Evolutionary conservation across 139 green algal species (phyloP).

Genomic region (Microglena sp.): DNA sequence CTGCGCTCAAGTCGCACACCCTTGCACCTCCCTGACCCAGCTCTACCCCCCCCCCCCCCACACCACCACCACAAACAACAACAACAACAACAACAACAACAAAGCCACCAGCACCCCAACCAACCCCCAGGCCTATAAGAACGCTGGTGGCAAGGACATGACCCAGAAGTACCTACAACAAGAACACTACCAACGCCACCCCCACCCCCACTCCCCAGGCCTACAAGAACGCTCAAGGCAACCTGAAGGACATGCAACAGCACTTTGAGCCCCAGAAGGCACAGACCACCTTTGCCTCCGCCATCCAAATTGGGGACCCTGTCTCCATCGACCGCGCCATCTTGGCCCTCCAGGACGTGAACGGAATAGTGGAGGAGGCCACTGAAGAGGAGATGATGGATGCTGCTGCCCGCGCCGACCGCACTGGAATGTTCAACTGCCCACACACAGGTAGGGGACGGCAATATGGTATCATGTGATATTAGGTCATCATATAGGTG

Average conservation of each 20-base stretch:
- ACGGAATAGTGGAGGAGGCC: constrained; percentile 97
- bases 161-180: constrained; percentile 26
- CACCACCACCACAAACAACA: too few species aligned
- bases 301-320: constrained; percentile 97
- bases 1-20: too few species aligned
- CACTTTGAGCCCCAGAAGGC: constrained; percentile 87
- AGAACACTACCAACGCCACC: constrained; percentile 82
- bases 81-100: too few species aligned
- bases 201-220: constrained; percentile 84
- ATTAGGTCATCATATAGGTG: too few species aligned
- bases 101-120: too few species aligned
- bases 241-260: constrained; percentile 27
- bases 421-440: constrained; percentile 94
- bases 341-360: constrained; percentile 73
- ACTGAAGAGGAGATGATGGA: constrained; percentile 99
- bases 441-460: too few species aligned
- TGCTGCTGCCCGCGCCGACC: constrained; percentile 86
- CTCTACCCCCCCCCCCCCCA: too few species aligned
- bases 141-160: too few species aligned
- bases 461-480: too few species aligned
- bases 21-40: too few species aligned
- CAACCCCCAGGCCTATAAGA: too few species aligned
- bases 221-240: constrained; percentile 34
- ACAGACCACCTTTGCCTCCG: constrained; percentile 88
- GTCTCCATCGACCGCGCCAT: constrained; percentile 98